Conservation (phyloP, 352 stramenopile species). For the Nothophytophthora sp. region DNA sequence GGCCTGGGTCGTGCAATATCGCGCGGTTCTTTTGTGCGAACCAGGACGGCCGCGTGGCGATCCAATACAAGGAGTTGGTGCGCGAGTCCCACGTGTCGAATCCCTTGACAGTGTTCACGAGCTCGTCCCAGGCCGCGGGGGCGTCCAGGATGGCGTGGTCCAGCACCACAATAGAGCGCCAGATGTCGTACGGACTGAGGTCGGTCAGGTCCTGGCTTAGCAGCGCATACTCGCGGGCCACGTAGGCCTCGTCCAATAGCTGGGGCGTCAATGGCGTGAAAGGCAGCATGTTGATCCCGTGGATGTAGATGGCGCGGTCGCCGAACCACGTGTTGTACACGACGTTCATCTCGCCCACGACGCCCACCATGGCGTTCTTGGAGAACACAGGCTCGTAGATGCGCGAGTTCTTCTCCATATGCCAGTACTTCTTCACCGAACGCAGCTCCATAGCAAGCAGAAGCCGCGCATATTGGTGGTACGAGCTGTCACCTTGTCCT, state of each 20-base stretch:
- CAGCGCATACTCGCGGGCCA: constrained; percentile 56
- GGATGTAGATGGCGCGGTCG: constrained; percentile 65
- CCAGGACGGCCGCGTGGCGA: constrained; percentile 74
- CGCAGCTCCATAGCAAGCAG: constrained; percentile 93
- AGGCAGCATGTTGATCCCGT: constrained; percentile 86
- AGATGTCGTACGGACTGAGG: constrained; percentile 54
- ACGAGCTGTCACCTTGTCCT: constrained; percentile 31
- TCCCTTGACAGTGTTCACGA: constrained; percentile 41
- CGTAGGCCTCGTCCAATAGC: constrained; percentile 60
- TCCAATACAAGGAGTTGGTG: constrained; percentile 76
- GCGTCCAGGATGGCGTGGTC: constrained; percentile 75
- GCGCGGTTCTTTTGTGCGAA: constrained; percentile 46
- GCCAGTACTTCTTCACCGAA: constrained; percentile 96
- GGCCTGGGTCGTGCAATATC: constrained; percentile 26
- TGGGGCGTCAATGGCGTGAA: constrained; percentile 75
- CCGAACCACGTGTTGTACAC: constrained; percentile 90
- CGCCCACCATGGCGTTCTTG: constrained; percentile 78
- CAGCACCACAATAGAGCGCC: constrained; percentile 72
- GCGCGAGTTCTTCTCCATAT: constrained; percentile 83
- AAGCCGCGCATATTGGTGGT: constrained; percentile 88
- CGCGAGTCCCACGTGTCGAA: constrained; percentile 81
- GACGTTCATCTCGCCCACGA: constrained; percentile 74
- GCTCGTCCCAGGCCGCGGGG: constrained; percentile 55
- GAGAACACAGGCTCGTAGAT: constrained; percentile 81
- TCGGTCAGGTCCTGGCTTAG: constrained; percentile 43